Evolutionary conservation across 164 flowering plant genomes (phyloP).

Genomic region (Malania oleifera): DNA sequence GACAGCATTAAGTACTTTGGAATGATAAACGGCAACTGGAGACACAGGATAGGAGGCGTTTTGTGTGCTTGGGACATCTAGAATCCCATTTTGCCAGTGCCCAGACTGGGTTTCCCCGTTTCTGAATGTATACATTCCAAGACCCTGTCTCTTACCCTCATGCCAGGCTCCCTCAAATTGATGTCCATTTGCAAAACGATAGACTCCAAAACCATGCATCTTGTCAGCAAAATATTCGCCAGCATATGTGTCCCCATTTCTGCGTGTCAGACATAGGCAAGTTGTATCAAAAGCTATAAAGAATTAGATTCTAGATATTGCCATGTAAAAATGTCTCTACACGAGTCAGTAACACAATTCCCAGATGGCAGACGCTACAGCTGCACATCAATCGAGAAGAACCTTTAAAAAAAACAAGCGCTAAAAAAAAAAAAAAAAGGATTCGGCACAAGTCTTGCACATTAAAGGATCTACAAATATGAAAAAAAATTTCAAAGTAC

Average conservation of each 20-base stretch:
- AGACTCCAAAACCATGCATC: constrained; percentile 58
- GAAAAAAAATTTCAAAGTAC: too few species aligned
- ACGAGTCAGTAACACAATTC: too few species aligned
- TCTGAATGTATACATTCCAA: constrained; percentile 56
- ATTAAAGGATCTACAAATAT: too few species aligned
- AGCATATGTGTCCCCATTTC: constrained; percentile 53
- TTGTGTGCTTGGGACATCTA: constrained; percentile 46
- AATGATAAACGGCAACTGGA: constrained; percentile 41
- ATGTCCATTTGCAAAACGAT: constrained; percentile 46
- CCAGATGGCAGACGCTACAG: too few species aligned
- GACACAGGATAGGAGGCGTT: constrained; percentile 31
- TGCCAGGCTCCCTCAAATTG: constrained; percentile 58
- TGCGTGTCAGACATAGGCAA: constrained; percentile 7
- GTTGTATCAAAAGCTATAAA: not conserved
- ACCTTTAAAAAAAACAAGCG: too few species aligned
- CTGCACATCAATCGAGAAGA: too few species aligned
- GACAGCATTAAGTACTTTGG: constrained; percentile 47
- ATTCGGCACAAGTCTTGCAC: too few species aligned
- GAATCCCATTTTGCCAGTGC: constrained; percentile 53
- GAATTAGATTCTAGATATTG: not conserved
- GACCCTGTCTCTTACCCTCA: constrained; percentile 54
- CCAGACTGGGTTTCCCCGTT: constrained; percentile 54
- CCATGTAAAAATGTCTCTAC: too few species aligned
- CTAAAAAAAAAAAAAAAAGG: too few species aligned
- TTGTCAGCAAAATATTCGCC: constrained; percentile 59